These are phyloP conservation scores for Olyra latifolia DNA, from an alignment of 176 grass and related monocot genomes.

Conservation along the genomic window DNA sequence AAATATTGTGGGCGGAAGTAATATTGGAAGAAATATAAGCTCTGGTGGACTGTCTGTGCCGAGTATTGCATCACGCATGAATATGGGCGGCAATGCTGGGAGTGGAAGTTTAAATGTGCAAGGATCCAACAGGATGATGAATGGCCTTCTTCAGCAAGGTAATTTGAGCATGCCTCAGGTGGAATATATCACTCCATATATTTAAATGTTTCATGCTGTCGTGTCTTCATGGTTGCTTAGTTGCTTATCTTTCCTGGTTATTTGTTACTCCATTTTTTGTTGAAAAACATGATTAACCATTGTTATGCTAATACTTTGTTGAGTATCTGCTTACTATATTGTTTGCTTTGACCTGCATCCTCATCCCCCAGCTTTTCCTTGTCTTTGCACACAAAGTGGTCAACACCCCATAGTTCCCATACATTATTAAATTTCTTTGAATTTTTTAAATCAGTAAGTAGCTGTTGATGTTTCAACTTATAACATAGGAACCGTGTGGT, in stretches of 20 bases:
- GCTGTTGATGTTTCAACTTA: background rate
- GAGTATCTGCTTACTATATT: background rate
- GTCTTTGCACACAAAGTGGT: background rate
- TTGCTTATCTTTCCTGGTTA: background rate
- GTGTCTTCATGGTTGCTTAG: background rate
- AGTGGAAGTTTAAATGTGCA: constrained; percentile 70
- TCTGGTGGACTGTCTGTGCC: constrained; percentile 74
- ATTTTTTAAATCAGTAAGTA: background rate
- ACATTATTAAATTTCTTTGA: background rate
- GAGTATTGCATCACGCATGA: constrained; percentile 68
- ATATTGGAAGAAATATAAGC: constrained; percentile 87
- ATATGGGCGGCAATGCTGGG: constrained; percentile 62
- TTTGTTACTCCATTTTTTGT: background rate
- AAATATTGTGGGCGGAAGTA: constrained; percentile 80
- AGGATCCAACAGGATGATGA: constrained; percentile 84
- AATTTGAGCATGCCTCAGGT: constrained; percentile 5
- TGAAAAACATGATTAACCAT: background rate
- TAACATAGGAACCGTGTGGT: constrained; percentile 15
- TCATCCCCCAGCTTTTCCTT: background rate
- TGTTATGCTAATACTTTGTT: background rate
- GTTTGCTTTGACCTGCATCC: background rate
- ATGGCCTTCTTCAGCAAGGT: constrained; percentile 85
- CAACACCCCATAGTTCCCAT: background rate
- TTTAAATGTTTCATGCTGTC: background rate
- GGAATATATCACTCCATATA: constrained; percentile 12